These are phyloP conservation scores for Flaveria brownii DNA, from an alignment of 129 eudicot genomes.

Conservation along the genomic window DNA sequence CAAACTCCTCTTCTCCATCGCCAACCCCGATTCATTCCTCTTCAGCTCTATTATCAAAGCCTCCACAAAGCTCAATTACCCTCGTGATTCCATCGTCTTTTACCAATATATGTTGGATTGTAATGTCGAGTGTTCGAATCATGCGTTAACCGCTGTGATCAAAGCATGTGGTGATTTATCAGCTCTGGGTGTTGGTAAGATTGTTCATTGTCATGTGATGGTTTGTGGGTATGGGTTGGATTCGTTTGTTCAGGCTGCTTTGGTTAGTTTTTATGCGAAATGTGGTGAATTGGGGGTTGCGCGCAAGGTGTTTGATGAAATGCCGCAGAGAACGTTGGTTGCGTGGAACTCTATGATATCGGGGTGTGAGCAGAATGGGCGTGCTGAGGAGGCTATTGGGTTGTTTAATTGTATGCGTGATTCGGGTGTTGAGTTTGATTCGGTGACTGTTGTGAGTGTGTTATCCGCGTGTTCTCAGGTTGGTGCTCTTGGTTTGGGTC, in stretches of 20 bases:
- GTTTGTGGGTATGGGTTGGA: conserved; percentile 48
- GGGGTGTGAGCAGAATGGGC: conserved; percentile 62
- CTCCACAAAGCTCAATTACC: conserved; percentile 44
- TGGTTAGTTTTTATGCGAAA: conserved; percentile 54
- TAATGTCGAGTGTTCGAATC: conserved; percentile 32
- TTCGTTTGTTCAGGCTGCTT: conserved; percentile 53
- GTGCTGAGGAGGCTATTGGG: conserved; percentile 41
- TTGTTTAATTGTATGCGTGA: conserved; percentile 45
- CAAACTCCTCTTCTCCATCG: conserved; percentile 41
- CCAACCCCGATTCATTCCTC: conserved; percentile 55
- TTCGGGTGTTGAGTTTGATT: conserved; percentile 45
- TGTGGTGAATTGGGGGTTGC: conserved; percentile 41
- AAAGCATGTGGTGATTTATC: conserved; percentile 51
- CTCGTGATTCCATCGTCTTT: conserved; percentile 42
- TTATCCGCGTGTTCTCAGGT: conserved; percentile 59
- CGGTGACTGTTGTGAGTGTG: conserved; percentile 47
- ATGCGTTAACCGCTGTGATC: conserved; percentile 50
- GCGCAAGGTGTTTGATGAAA: conserved; percentile 49
- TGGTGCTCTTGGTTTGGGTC: conserved; percentile 53
- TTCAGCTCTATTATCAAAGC: conserved; percentile 58
- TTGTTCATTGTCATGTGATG: conserved; percentile 46
- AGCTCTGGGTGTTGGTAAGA: conserved; percentile 34
- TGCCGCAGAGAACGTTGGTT: conserved; percentile 48
- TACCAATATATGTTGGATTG: conserved; percentile 47
- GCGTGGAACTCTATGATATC: conserved; percentile 70